Evolutionary conservation across 768 basidiomycete species (phyloP), one percentile per base, ranked within the genome.

Genomic region (Termitomyces sp.): DNA sequence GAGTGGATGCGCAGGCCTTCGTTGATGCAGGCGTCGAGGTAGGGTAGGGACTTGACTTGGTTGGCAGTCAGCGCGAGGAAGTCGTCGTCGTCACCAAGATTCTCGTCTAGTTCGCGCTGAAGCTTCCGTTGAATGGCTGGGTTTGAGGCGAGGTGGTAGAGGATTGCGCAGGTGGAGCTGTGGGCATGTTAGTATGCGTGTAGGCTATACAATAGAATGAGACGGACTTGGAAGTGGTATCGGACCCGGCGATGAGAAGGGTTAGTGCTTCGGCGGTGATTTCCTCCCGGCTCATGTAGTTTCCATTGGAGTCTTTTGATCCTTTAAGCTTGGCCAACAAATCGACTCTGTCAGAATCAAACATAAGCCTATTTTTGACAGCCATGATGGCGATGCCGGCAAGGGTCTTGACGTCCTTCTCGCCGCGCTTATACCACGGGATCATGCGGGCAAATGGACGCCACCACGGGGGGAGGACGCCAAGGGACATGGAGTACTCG

Each of bases 191-290:
- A 33, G 31, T 33, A 14, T 1, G 10, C 5, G 0, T 19, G 14
- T 41, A 33, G 9, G 1, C 28, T 23, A 37, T 4, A 8, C 30
- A 23, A 23, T 17, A 6, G 37, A 17, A 10, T 2, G 21, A 10
- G 10, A 66, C 85, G 58, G 62, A 91, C 90, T 96, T 97, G 46
- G 93, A 94, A 0, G 94, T 96, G 1, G 94, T 97, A 64, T 97
- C 94, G 3, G 87, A 89, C 1, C 93, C 93, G 6, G 91, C 91
- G 60, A 94, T 93, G 17, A 94, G 78, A 48, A 93, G 82, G 0
- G 92, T 93, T 19, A 91, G 70, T 45, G 89, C 87, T 73, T 97
- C 94, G 0, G 93, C 93, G 1, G 92, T 96, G 55, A 97, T 71
- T 66, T 96, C 94, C 62, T 83, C 84, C 28, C 78, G 77, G 0